Base-by-base conservation (phyloP, 148 eudicot species). In the Fagopyrum esculentum region DNA sequence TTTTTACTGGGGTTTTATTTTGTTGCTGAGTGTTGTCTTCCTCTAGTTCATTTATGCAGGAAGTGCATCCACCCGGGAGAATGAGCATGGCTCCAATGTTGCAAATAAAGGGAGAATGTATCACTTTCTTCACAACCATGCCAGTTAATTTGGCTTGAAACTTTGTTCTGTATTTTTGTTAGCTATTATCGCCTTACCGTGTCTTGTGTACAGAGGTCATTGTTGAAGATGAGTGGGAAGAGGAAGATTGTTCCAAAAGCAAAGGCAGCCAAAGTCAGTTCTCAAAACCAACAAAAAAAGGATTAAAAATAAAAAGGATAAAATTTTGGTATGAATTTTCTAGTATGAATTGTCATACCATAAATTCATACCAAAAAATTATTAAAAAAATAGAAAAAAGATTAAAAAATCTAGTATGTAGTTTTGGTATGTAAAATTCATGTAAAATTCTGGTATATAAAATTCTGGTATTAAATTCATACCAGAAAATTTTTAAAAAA, bases 271-370 rank as follows among this genome's bases (percentile, higher is more conserved):
- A 64, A 3, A 81, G 79, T 75, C 87, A 64, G 69, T 82, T 78
- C 40, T 45, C 69, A 9, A 35, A 77, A 69, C 77, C 90, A 81
- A 22, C 0, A 55, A 88, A 85, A 81, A 85, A 81, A 50, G 91
- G n/a, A 88, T 68, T 89, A 22, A 22, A 22, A 22, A 22, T 22
- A 22, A 22, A 22, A 22, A 22, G 26, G 26, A 22, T 22, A 22
- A 22, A 22, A 22, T 22, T 22, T 22, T 22, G 26, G 26, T 22
- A 22, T 22, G 26, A 22, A 22, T 22, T 22, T 22, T 22, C 26
- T 22, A 22, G 26, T 22, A 22, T 22, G 26, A 22, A 22, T 22
- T 0, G 26, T 22, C 26, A 22, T 22, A 22, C 26, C 0, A 22
- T 22, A 22, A 22, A 22, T 22, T 22, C 26, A 22, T 22, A 22